phyloP scores from a whole-genome alignment of 345 rosid species.

The Heritiera littoralis region DNA sequence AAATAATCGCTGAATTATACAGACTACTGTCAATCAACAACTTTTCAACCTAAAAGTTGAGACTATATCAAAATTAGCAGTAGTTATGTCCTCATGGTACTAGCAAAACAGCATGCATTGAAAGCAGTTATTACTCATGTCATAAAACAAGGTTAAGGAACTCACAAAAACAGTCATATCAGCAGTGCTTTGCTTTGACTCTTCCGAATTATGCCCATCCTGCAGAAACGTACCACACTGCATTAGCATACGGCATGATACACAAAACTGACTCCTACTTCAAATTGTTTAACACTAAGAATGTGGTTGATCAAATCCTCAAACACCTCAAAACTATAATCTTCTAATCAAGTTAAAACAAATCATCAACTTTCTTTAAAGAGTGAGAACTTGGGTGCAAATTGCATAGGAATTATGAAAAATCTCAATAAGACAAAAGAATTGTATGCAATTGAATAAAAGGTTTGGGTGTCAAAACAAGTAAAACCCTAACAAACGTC shows the following conservation, averaged over 20 bases:
- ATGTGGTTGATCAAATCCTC: not conserved
- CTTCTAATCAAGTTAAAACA: not conserved
- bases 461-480: not conserved
- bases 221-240: conserved; percentile 24
- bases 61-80: not conserved
- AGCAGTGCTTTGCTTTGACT: conserved; percentile 64
- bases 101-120: conserved; percentile 7
- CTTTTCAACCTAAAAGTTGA: not conserved
- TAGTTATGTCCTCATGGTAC: not conserved
- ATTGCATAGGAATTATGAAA: not conserved
- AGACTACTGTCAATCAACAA: not conserved
- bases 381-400: not conserved
- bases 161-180: conserved; percentile 75
- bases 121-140: not conserved
- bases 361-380: not conserved
- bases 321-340: not conserved
- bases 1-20: not conserved
- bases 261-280: not conserved
- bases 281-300: conserved; percentile 6
- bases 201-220: conserved; percentile 82
- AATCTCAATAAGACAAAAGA: not conserved
- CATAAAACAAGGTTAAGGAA: conserved; percentile 17
- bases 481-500: not conserved
- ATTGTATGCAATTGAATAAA: not conserved
- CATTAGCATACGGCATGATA: not conserved